Evolutionary conservation across 805 yeast genomes (phyloP), one percentile per base, ranked within the genome.

Genomic region (Pichia phayaonensis): DNA sequence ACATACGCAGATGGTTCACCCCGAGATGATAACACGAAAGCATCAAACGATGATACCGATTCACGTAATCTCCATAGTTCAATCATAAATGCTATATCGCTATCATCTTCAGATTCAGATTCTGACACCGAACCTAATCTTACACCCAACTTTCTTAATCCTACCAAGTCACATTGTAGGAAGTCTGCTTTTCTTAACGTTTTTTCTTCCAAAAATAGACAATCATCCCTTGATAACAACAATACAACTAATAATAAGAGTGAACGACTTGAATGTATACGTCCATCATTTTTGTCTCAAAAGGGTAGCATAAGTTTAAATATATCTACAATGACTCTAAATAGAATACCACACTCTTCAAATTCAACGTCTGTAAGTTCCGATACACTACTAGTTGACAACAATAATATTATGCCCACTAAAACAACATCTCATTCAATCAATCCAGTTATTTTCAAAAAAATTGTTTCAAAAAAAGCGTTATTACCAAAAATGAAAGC

Each of bases 401-500:
- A 29, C 16, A 31, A 3, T 27, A 8, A 20, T 31, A 12, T 43
- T 18, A 29, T 21, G 36, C 43, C 10, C 36, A 13, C n/a, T 13
- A 29, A 29, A 15, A 4, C 34, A 13, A 4, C 34, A 29, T 29
- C 34, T 13, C 3, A 5, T 21, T 15, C 43, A 34, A 18, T 48
- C 8, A 48, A 29, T 23, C 52, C 56, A 22, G 48, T 49, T 36
- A 59, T 66, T 40, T 67, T 66, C 54, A 66, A 66, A 40, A 67
- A 62, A 47, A 57, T 63, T 20, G 55, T 61, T 7, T 55, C 65
- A 7, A 60, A 62, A 27, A 58, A 61, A 43, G 60, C 62, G 1
- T 45, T 65, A 41, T 58, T 60, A n/a, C 72, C 72, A 1, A 67
- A 67, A 48, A 51, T 64, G 51, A 65, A 66, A 42, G 64, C 71